phyloP scores from a whole-genome alignment of 768 basidiomycete genomes.

The Collybiopsis luxurians region DNA sequence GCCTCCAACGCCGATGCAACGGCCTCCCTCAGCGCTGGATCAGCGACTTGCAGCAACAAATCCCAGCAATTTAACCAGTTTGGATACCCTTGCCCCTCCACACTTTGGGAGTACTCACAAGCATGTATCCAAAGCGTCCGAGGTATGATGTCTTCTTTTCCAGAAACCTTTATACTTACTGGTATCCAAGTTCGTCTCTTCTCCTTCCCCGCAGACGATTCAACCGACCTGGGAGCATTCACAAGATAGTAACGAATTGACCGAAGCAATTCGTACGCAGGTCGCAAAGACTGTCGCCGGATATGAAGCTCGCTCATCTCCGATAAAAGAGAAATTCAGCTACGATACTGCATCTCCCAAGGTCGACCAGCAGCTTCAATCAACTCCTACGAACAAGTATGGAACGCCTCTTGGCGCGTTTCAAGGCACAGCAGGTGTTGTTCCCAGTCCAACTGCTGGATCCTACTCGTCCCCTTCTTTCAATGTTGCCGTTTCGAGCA shows the following conservation, averaged over 20 bases:
- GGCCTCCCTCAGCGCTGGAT: not conserved
- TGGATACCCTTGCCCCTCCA: not conserved
- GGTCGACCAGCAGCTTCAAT: not conserved
- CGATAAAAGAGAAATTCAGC: not conserved
- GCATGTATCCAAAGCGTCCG: not conserved
- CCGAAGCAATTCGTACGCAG: not conserved
- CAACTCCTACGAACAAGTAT: not conserved
- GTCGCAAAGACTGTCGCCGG: not conserved
- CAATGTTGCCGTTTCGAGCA: slow-evolving; percentile 7
- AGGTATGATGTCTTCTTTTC: no score
- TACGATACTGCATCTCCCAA: not conserved
- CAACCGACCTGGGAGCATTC: not conserved
- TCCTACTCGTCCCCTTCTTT: slow-evolving; percentile 1
- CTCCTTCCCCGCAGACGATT: not conserved
- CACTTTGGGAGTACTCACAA: not conserved
- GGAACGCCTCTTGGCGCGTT: not conserved
- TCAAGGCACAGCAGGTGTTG: not conserved
- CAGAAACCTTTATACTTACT: no score
- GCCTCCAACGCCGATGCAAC: slow-evolving; percentile 6
- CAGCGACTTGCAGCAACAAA: not conserved
- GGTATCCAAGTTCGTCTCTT: no score
- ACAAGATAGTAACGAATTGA: not conserved
- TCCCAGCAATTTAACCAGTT: not conserved
- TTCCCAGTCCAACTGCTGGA: not conserved
- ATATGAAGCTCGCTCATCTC: not conserved